A percentile compares a stretch with the other conserved stretches of the same genome.
Evolutionary conservation across 495 filamentous ascomycete species (phyloP).

Genomic region (Delitschia confertaspora): DNA sequence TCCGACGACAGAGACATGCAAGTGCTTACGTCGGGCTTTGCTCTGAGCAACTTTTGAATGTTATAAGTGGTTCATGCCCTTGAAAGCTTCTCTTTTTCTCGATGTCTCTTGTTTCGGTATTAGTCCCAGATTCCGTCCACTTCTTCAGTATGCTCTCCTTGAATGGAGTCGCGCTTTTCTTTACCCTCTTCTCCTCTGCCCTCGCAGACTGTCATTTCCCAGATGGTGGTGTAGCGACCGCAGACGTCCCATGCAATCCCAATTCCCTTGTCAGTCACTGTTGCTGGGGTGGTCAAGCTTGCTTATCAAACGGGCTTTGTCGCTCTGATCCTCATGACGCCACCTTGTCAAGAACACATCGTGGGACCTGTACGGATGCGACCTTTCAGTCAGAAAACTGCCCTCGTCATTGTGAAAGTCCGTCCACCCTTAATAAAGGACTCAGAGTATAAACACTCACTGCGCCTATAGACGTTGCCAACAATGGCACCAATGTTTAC

Average conservation of each 20-base stretch:
- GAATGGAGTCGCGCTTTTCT: neutral
- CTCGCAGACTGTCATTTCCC: constrained; percentile 8
- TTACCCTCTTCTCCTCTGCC: constrained; percentile 1
- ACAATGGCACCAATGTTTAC: constrained; percentile 11
- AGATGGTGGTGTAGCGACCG: neutral
- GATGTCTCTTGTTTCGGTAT: too few relatives aligned
- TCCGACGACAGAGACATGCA: too few relatives aligned
- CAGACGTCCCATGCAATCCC: constrained; percentile 9
- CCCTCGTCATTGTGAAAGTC: constrained; percentile 9
- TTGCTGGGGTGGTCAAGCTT: constrained; percentile 20
- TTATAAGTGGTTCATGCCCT: too few relatives aligned
- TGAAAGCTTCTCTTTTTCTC: too few relatives aligned
- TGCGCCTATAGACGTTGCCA: neutral
- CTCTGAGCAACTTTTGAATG: too few relatives aligned
- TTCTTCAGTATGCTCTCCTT: constrained; percentile 7
- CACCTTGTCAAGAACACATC: constrained; percentile 7
- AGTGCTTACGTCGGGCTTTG: too few relatives aligned
- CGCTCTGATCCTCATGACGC: constrained; percentile 15
- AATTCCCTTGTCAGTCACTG: constrained; percentile 11
- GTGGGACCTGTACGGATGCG: constrained; percentile 16
- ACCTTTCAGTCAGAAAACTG: constrained; percentile 12
- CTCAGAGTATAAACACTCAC: constrained; percentile 1
- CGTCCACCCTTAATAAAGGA: neutral
- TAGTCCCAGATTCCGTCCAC: too few relatives aligned
- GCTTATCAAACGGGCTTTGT: constrained; percentile 19